Evolutionary conservation across 2,329 filamentous ascomycete genomes (phyloP).

Genomic region (Talaromyces sp.): DNA sequence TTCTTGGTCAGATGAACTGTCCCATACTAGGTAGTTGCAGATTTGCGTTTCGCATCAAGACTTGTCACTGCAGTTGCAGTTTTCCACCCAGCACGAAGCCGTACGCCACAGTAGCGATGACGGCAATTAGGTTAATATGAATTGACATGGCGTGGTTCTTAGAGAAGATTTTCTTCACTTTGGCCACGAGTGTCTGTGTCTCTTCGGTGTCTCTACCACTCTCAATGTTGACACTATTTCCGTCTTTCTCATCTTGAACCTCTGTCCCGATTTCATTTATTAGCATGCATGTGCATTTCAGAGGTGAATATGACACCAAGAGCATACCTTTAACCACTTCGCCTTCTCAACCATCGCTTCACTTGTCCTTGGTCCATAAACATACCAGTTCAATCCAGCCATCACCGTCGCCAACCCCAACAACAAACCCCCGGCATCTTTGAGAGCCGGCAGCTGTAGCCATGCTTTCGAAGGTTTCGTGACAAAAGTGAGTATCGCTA

Average conservation of each 20-base stretch:
- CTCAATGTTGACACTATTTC: not conserved
- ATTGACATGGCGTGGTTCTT: slow-evolving; percentile 45
- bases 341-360: slow-evolving; percentile 36
- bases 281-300: too few species aligned
- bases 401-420: slow-evolving; percentile 33
- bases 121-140: slow-evolving; percentile 43
- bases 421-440: slow-evolving; percentile 28
- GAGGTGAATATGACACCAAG: not conserved
- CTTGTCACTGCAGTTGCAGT: slow-evolving; percentile 17
- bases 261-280: not conserved
- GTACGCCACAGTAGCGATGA: slow-evolving; percentile 34
- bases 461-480: slow-evolving; percentile 37
- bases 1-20: too few species aligned
- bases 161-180: slow-evolving; percentile 36
- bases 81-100: slow-evolving; percentile 28
- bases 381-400: slow-evolving; percentile 37
- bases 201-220: not conserved
- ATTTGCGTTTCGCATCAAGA: not conserved
- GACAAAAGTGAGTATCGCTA: slow-evolving; percentile 34
- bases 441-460: slow-evolving; percentile 28
- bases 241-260: not conserved
- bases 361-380: slow-evolving; percentile 39
- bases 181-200: slow-evolving; percentile 9
- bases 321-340: slow-evolving; percentile 26
- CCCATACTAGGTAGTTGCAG: too few species aligned